Base-by-base conservation (phyloP, 345 rosid species). In the Bruguiera gymnorhiza region DNA sequence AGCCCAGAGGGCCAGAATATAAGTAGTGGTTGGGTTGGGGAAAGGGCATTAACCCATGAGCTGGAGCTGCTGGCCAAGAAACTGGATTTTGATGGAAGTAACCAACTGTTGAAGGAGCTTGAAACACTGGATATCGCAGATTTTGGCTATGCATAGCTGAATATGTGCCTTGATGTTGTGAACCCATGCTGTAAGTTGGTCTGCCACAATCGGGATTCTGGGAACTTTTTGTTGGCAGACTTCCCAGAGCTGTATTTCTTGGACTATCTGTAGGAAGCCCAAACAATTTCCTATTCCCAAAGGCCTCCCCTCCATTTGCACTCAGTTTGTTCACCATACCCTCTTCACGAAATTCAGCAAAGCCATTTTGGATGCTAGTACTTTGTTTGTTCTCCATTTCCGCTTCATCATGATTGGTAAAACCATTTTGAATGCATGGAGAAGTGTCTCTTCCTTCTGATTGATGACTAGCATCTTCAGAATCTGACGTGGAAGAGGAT, bases 401-500 rank as follows among this genome's bases (percentile, higher is more conserved):
- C 29, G 80, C 76, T 71, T 78, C 79, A 51, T 70, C 76, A 81
- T 66, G 67, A 39, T 77, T 81, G 30, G 84, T 76, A 72, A 75
- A 73, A 59, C 81, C 82, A 73, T 80, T 79, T 70, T 57, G 71
- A 65, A 73, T 65, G 73, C 78, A 82, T 21, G 37, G 70, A 60
- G 80, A 64, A 59, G 79, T 57, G 56, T 83, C 88, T 82, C 84
- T 83, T 73, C 87, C 81, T 73, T 86, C 89, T 69, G 88, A 84
- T 48, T 72, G 97, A 73, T 79, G 94, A 74, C 83, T 80, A 55
- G 86, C 81, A 73, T 86, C 92, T 79, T 92, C 97, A 50, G 96
- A 87, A 75, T 92, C 99, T 68, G 99, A 90, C 13, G 87, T 79
- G 67, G 97, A 88, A 8, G 97, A 87, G 29, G 97, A 88, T 71